phyloP scores from a whole-genome alignment of 257 asterid species.

The Thymus mandschuricus region DNA sequence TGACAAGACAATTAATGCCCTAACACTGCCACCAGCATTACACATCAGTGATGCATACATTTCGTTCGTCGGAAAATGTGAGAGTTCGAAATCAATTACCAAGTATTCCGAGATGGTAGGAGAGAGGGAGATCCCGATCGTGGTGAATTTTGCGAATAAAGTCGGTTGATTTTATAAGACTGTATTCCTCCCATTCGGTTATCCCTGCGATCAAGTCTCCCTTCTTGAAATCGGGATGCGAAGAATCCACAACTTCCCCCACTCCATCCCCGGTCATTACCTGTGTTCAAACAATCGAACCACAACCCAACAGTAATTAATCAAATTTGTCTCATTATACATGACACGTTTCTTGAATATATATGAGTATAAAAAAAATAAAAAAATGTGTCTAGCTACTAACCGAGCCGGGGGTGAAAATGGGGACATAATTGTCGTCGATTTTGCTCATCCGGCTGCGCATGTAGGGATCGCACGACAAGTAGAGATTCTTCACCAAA shows the following conservation, averaged over 20 bases:
- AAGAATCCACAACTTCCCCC: conserved; percentile 52
- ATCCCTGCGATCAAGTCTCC: conserved; percentile 56
- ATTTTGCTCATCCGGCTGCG: conserved; percentile 33
- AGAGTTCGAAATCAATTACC: conserved; percentile 6
- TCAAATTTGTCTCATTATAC: no score
- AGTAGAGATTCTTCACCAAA: conserved; percentile 36
- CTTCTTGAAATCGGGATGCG: conserved; percentile 51
- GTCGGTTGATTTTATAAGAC: conserved; percentile 34
- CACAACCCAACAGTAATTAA: no score
- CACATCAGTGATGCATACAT: no score
- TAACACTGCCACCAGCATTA: no score
- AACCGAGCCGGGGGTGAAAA: conserved; percentile 35
- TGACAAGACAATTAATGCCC: no score
- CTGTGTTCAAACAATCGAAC: conserved; percentile 19
- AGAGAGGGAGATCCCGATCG: conserved; percentile 28
- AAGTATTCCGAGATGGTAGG: conserved; percentile 37
- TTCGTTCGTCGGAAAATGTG: no score
- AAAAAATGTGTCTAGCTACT: background rate
- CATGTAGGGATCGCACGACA: conserved; percentile 43
- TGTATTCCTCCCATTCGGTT: conserved; percentile 70
- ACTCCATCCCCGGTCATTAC: conserved; percentile 58
- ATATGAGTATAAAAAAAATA: no score
- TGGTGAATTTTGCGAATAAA: conserved; percentile 41
- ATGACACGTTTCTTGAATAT: no score
- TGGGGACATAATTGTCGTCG: conserved; percentile 8